Base-by-base conservation (phyloP, 75 land plant species). In the Isoetes taiwanensis region DNA sequence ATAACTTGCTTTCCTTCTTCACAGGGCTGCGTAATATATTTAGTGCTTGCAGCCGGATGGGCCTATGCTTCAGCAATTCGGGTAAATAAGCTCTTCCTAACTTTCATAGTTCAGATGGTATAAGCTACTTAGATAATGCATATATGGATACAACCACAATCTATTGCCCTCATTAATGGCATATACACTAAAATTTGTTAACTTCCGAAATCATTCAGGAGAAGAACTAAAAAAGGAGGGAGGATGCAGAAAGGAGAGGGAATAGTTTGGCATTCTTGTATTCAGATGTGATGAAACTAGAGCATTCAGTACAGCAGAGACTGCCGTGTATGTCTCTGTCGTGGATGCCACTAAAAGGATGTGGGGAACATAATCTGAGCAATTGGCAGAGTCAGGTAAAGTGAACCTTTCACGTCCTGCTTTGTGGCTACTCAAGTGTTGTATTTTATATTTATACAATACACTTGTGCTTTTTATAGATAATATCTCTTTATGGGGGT, bases 331-430 rank as follows among this genome's bases (percentile, higher is more conserved):
- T 88, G 14, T 54, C 96, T 33, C 86, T 94, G 30, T n/a, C n/a
- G n/a, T 70, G 87, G 43, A 94, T 94, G 99, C 99, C 99, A 59
- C 43, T 94, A 56, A 94, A 94, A 63, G 99, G 99, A 5, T 81
- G 84, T 79, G 90, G 97, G 21, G 99, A 94, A 57, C 96, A 88
- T 66, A 94, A 85, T 72, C 28, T 82, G 30, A 86, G 76, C 32
- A 94, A 94, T 63, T 94, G 99, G 99, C 82, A 74, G 56, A 81
- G 71, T 70, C 99, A 94, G 88, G 99, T 88, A 25, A 46, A 40
- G 21, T 34, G 43, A 34, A 9, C 9, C 35, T 39, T 1, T 56
- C 24, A 56, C 16, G 12, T 32, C 30, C 21, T n/a, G 30, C 2
- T n/a, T 21, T 56, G 3, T 25, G 46, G 50, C 2, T 56, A 6